A percentile compares a stretch with the other conserved stretches of the same genome.
phyloP scores from a whole-genome alignment of 768 basidiomycete genomes.

The Erythrobasidium yunnanense region DNA sequence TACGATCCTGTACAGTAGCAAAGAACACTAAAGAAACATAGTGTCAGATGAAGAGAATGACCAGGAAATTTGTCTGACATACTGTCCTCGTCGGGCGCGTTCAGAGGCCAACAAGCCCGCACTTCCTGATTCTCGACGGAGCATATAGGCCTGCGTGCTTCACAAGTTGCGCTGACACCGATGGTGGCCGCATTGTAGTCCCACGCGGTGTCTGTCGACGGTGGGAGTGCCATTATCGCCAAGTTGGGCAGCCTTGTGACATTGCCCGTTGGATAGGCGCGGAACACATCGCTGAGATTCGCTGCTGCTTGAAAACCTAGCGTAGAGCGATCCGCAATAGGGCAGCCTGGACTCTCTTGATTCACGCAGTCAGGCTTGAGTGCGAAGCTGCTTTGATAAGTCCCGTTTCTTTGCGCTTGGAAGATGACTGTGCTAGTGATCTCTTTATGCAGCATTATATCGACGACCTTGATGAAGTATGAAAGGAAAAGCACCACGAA shows the following conservation, averaged over 20 bases:
- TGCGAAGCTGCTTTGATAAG: neutral
- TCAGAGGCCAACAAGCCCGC: neutral
- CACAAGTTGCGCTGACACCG: neutral
- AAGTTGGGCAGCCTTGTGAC: neutral
- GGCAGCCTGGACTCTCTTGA: neutral
- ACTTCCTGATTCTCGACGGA: neutral
- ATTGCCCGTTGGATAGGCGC: neutral
- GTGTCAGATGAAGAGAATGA: too few species aligned
- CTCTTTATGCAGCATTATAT: conserved; percentile 1
- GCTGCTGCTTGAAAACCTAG: neutral
- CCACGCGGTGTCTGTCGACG: too few species aligned
- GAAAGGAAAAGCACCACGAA: neutral
- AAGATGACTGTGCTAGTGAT: neutral
- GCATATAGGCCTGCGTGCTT: neutral
- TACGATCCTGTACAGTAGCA: neutral
- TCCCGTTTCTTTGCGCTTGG: neutral
- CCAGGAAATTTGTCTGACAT: too few species aligned
- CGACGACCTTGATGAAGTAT: neutral
- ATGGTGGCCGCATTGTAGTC: neutral
- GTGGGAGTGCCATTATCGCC: neutral
- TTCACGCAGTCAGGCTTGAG: neutral
- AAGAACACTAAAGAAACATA: neutral
- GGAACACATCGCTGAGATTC: neutral
- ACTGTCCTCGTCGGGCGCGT: neutral
- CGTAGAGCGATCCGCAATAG: neutral